These are phyloP conservation scores for Xerophyta viscosa DNA, from an alignment of 106 monocot genomes.

Conservation along the genomic window DNA sequence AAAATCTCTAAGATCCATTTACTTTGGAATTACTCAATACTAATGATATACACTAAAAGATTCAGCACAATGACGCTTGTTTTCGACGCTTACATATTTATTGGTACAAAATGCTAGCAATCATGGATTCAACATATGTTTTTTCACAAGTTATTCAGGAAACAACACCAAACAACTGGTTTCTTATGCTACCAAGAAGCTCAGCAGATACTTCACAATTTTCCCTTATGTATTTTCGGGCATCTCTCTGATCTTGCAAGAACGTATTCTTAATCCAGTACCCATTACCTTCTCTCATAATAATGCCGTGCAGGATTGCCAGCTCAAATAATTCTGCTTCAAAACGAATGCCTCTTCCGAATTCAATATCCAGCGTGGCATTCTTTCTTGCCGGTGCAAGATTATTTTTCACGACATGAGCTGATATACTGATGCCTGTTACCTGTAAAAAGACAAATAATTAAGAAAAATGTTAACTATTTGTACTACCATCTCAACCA, in stretches of 20 bases:
- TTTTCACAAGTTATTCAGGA: no score
- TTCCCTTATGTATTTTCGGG: slow-evolving; percentile 32
- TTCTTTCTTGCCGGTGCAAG: slow-evolving; percentile 58
- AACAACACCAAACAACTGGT: slow-evolving; percentile 24
- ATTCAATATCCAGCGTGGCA: slow-evolving; percentile 53
- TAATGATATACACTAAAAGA: no score
- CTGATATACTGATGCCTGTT: slow-evolving; percentile 47
- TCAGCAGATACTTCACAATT: slow-evolving; percentile 33
- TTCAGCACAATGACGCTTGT: no score
- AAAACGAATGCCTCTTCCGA: slow-evolving; percentile 51
- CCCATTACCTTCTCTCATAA: slow-evolving; percentile 39
- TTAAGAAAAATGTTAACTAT: no score
- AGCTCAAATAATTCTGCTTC: slow-evolving; percentile 71
- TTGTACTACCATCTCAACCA: no score
- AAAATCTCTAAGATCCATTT: no score
- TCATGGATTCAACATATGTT: no score
- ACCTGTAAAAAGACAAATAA: not conserved
- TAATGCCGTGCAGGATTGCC: slow-evolving; percentile 47
- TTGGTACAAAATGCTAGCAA: no score
- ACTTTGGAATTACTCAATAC: no score
- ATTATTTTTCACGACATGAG: slow-evolving; percentile 82
- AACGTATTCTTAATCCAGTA: slow-evolving; percentile 53
- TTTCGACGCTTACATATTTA: no score
- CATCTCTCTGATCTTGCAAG: slow-evolving; percentile 32
- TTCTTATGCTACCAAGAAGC: slow-evolving; percentile 30